Evolutionary conservation across 179 eudicot species (phyloP).

Genomic region (Beta lomatogona): DNA sequence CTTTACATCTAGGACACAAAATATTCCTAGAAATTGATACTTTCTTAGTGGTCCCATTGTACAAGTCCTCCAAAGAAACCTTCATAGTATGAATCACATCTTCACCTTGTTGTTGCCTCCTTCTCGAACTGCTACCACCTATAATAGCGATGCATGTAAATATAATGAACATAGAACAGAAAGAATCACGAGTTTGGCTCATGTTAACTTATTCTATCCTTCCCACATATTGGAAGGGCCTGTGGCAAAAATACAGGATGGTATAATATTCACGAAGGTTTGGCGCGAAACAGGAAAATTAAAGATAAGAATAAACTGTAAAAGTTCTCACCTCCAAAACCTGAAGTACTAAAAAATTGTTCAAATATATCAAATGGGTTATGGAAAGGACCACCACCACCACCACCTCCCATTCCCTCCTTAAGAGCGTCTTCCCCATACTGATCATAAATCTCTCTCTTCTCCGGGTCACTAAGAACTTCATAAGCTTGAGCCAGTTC

Average conservation of each 20-base stretch:
- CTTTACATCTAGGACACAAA: constrained; percentile 44
- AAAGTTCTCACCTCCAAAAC: constrained; percentile 34
- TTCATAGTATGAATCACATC: constrained; percentile 43
- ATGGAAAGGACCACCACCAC: constrained; percentile 35
- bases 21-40: constrained; percentile 43
- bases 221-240: background rate
- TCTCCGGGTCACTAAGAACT: constrained; percentile 42
- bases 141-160: background rate
- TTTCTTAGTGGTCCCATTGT: constrained; percentile 48
- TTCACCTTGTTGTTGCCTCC: constrained; percentile 44
- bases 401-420: constrained; percentile 39
- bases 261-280: background rate
- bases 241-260: background rate
- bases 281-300: background rate
- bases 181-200: background rate
- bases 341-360: constrained; percentile 28
- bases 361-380: constrained; percentile 40
- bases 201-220: background rate
- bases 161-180: background rate
- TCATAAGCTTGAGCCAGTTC: constrained; percentile 44
- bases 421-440: constrained; percentile 45
- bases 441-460: constrained; percentile 41
- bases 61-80: constrained; percentile 51
- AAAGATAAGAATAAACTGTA: background rate
- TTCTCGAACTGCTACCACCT: constrained; percentile 43